Evolutionary conservation across 345 rosid genomes (phyloP).

Genomic region (Ailanthus altissimus): DNA sequence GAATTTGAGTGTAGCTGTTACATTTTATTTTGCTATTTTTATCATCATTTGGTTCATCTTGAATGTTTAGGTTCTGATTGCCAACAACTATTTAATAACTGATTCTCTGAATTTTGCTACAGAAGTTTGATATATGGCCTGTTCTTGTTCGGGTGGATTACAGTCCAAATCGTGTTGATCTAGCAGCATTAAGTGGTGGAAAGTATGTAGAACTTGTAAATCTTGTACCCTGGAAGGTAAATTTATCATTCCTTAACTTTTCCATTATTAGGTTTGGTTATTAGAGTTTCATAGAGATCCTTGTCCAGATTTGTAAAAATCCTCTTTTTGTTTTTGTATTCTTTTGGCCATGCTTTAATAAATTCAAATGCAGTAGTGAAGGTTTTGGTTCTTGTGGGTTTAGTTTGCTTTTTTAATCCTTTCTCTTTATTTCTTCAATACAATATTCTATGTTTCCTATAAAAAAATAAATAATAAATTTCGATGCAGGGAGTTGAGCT

Average conservation of each 20-base stretch:
- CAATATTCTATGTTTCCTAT: neutral
- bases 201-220: slow-evolving; percentile 91
- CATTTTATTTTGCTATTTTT: slow-evolving; percentile 1
- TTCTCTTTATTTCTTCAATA: neutral
- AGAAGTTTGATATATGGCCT: slow-evolving; percentile 91
- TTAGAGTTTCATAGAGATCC: slow-evolving; percentile 3
- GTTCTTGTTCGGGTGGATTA: slow-evolving; percentile 83
- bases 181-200: slow-evolving; percentile 89
- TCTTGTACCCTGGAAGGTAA: slow-evolving; percentile 96
- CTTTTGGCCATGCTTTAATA: slow-evolving; percentile 12
- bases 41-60: slow-evolving; percentile 2
- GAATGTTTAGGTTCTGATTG: slow-evolving; percentile 5
- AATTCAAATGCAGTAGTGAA: slow-evolving; percentile 45
- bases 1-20: neutral
- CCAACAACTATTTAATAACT: slow-evolving; percentile 21
- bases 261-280: neutral
- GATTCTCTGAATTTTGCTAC: slow-evolving; percentile 38
- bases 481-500: slow-evolving; percentile 83
- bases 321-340: neutral
- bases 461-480: slow-evolving; percentile 19
- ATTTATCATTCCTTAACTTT: slow-evolving; percentile 1
- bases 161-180: slow-evolving; percentile 77
- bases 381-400: neutral
- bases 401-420: neutral
- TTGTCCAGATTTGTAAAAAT: slow-evolving; percentile 17